Conservation (phyloP, 768 basidiomycete genomes). For the Lentinula sp. region DNA sequence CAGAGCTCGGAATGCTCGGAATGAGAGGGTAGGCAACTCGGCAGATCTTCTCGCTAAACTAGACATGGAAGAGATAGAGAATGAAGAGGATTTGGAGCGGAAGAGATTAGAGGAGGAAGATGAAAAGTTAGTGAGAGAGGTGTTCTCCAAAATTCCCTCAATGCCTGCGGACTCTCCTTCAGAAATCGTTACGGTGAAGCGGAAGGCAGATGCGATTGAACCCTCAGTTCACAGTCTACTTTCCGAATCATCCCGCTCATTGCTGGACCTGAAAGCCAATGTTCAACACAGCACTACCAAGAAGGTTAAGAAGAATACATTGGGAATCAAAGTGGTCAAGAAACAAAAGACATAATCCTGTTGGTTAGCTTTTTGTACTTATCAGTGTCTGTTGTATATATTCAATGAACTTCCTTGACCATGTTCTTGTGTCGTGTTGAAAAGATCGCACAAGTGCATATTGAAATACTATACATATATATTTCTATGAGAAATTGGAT, state of each 20-base stretch:
- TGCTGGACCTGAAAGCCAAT: slow-evolving; percentile 19
- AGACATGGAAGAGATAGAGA: slow-evolving; percentile 63
- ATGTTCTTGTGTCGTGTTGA: no score
- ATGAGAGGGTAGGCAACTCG: slow-evolving; percentile 53
- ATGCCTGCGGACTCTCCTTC: not conserved
- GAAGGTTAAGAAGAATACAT: slow-evolving; percentile 26
- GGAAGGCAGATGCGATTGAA: slow-evolving; percentile 51
- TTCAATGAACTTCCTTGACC: no score
- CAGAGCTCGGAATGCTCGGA: slow-evolving; percentile 71
- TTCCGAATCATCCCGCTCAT: slow-evolving; percentile 35
- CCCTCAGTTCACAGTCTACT: slow-evolving; percentile 45
- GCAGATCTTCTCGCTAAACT: slow-evolving; percentile 65
- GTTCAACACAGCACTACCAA: slow-evolving; percentile 15
- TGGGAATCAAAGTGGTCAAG: slow-evolving; percentile 46
- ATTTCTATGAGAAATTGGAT: not conserved
- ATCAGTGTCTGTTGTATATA: no score
- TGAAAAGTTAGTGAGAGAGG: slow-evolving; percentile 80
- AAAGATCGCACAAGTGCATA: not conserved
- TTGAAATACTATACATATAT: not conserved
- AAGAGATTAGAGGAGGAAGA: slow-evolving; percentile 73
- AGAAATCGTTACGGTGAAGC: slow-evolving; percentile 43
- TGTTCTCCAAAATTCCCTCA: slow-evolving; percentile 47
- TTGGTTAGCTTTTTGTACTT: no score
- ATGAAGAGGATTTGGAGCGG: slow-evolving; percentile 67
- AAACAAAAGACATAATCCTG: slow-evolving; percentile 14